Base-by-base conservation (phyloP, 2,329 filamentous ascomycete species). In the Teratosphaeriaceae sp. region DNA sequence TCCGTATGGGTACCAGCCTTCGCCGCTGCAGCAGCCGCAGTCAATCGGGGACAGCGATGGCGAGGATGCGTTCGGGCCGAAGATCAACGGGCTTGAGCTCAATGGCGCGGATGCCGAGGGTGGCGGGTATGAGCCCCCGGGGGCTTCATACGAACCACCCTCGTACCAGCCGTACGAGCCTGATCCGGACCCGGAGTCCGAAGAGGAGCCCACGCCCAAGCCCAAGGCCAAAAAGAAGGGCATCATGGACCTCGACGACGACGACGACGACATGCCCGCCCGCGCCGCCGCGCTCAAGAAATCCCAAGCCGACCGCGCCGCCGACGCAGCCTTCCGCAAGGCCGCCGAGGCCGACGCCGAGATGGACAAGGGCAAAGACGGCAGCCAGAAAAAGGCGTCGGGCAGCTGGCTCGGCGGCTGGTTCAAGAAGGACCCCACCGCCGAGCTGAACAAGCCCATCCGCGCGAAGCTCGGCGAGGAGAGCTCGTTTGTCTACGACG, bases 381-480 rank as follows among this genome's bases (percentile, higher is more conserved):
- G 51, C 53, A 57, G n/a, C n/a, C n/a, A 61, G 20, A 67, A 60
- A 33, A 67, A 69, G 53, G 75, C 76, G 61, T 54, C 38, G 43
- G 48, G 29, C 49, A 94, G 89, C 81, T 85, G 82, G 62, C 84
- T 95, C 44, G 76, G 79, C 23, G 82, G 87, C 39, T 96, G 89
- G 88, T 94, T 94, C 48, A 84, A 84, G 55, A 76, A 76, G 51
- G 75, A 76, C 45, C 64, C 85, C 61, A 78, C 84, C 54, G 64
- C 49, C 19, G 46, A 73, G n/a, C 51, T 68, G n/a, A 67, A 66
- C 3, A 69, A 66, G n/a, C 79, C 89, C n/a, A 86, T 96, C 63
- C 81, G 79, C 55, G 92, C 94, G 49, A 98, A 98, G 59, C 77
- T 98, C 7, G 94, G 90, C 48, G 94, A 98, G 65, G 80, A 92